A percentile compares a stretch with the other conserved stretches of the same genome.
Conservation (phyloP, 2,329 filamentous ascomycete species). For the Cordyceps militaris region DNA sequence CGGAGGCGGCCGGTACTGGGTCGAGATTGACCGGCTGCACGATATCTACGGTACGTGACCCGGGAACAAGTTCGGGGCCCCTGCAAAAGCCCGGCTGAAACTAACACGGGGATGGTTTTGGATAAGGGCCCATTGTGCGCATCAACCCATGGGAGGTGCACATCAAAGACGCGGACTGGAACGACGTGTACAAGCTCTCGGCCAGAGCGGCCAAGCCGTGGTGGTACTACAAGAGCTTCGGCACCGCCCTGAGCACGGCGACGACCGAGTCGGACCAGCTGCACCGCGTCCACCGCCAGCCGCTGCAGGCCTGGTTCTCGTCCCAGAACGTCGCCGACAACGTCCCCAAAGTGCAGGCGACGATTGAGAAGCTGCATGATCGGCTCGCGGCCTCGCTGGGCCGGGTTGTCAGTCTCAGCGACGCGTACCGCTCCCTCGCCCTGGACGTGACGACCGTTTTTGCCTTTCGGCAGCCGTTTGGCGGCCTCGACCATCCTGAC, state of each 20-base stretch:
- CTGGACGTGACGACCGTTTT: constrained; percentile 1
- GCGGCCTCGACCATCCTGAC: background rate
- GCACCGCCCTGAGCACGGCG: background rate
- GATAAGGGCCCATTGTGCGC: background rate
- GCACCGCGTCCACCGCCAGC: background rate
- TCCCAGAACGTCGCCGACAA: background rate
- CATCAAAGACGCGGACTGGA: constrained; percentile 1
- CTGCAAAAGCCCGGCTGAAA: background rate
- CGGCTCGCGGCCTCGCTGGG: background rate
- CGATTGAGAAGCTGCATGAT: background rate
- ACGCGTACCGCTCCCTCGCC: background rate
- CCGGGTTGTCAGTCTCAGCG: background rate
- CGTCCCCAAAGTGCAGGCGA: background rate
- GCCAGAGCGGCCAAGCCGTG: background rate
- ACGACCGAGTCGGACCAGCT: background rate
- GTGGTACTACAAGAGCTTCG: background rate
- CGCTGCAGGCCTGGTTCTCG: background rate
- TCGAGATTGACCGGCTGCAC: constrained; percentile 2
- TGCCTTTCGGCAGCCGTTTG: background rate
- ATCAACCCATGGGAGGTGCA: constrained; percentile 5
- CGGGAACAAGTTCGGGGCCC: background rate
- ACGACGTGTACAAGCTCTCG: background rate
- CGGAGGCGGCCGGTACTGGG: constrained; percentile 2
- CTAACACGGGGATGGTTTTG: too few species aligned
- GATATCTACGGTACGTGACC: background rate